A percentile compares a stretch with the other conserved stretches of the same genome.
phyloP scores from a whole-genome alignment of 1,284 basidiomycete genomes.

The Marasmius fiardii region DNA sequence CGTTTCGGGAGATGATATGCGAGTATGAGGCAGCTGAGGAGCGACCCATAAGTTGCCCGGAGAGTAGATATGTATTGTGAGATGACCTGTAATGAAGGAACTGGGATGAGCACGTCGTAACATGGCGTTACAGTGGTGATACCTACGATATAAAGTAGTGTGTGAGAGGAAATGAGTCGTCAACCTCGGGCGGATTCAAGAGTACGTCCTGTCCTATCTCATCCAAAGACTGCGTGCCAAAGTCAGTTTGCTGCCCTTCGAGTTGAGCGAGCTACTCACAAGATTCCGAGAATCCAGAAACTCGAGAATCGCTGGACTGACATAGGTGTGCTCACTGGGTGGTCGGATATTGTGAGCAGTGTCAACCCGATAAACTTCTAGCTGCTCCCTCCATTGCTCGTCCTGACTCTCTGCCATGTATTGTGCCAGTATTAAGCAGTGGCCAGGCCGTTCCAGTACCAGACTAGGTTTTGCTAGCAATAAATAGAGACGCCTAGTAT shows the following conservation, averaged over 20 bases:
- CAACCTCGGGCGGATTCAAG: constrained; percentile 26
- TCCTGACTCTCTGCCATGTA: constrained; percentile 3
- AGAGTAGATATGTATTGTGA: constrained; percentile 65
- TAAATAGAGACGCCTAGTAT: no score
- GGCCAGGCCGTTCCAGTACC: not conserved
- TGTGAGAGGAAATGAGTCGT: constrained; percentile 44
- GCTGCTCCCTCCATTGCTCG: not conserved
- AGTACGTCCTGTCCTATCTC: not conserved
- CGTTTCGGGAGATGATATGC: constrained; percentile 50
- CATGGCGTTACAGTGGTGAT: not conserved
- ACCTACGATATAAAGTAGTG: constrained; percentile 59
- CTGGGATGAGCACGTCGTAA: constrained; percentile 2
- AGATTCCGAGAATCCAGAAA: not conserved
- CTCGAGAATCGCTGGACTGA: not conserved
- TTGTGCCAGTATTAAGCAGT: no score
- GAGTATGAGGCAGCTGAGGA: constrained; percentile 54
- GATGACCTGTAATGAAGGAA: constrained; percentile 42
- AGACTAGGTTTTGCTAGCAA: not conserved
- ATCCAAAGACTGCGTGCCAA: not conserved
- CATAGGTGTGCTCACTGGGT: not conserved
- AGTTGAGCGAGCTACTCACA: not conserved
- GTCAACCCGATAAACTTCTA: not conserved
- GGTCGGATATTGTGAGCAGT: not conserved
- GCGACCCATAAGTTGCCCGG: constrained; percentile 55
- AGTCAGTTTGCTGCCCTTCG: not conserved